phyloP scores from a whole-genome alignment of 495 filamentous ascomycete genomes.

The Aspergillus egyptiacus region DNA sequence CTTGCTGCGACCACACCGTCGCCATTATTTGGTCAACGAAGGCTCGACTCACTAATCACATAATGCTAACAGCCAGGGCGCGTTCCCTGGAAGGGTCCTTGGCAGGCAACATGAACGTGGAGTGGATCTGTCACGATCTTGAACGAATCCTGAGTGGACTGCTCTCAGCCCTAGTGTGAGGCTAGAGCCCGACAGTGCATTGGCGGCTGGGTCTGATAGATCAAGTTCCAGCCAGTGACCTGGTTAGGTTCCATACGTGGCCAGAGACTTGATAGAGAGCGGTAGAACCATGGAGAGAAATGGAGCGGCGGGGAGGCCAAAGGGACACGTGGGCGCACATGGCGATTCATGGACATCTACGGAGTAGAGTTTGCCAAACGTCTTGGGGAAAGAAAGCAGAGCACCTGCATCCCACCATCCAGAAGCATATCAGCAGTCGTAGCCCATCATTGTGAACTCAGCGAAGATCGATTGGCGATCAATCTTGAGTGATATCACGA shows the following conservation, averaged over 20 bases:
- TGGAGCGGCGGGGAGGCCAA: neutral
- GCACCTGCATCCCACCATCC: neutral
- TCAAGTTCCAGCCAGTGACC: slow-evolving; percentile 14
- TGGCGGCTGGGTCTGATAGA: slow-evolving; percentile 11
- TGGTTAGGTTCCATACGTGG: slow-evolving; percentile 11
- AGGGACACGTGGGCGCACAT: neutral
- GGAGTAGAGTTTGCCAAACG: too few relatives aligned
- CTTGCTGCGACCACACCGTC: slow-evolving; percentile 1
- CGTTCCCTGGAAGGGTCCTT: slow-evolving; percentile 12
- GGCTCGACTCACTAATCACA: slow-evolving; percentile 2
- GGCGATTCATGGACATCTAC: neutral
- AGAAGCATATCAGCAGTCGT: neutral
- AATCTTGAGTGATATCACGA: neutral
- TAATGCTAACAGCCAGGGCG: too few relatives aligned
- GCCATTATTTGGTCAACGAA: neutral
- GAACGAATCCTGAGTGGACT: neutral
- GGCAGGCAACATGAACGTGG: slow-evolving; percentile 1
- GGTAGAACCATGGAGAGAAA: neutral
- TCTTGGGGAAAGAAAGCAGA: too few relatives aligned
- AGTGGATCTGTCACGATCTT: slow-evolving; percentile 1
- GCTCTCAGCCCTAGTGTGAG: slow-evolving; percentile 12
- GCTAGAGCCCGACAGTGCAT: slow-evolving; percentile 13
- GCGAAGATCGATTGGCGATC: neutral
- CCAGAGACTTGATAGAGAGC: neutral
- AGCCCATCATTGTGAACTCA: neutral